Base-by-base conservation (phyloP, 345 rosid species). In the Syzygium jambos region DNA sequence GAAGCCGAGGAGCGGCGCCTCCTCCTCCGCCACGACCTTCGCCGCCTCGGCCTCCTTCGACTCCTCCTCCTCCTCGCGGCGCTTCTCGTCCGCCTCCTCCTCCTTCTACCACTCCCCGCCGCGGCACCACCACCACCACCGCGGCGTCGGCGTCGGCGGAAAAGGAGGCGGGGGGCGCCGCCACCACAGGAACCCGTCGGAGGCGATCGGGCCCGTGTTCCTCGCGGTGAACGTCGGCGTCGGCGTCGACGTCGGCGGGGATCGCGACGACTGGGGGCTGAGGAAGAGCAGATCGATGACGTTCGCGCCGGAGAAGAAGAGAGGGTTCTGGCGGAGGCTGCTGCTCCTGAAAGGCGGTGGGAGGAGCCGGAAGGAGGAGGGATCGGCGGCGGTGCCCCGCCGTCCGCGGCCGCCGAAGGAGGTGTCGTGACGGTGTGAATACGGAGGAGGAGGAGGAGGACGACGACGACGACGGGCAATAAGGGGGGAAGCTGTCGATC, bases 231-330 rank as follows among this genome's bases (percentile, higher is more conserved):
- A 22, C 78, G 9, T 68, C 46, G 78, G 43, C 78, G 43, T 22
- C 11, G 77, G 77, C 15, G 63, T 68, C 84, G 29, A 51, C 56
- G 14, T 56, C 41, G 52, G 43, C 30, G 51, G 65, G 85, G 89
- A 92, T 90, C 3, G 84, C 22, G 68, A 51, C 34, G 77, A 61
- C 54, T 56, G 77, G 77, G 94, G 94, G 30, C 86, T 97, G 89
- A 95, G 90, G 95, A 97, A 97, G 92, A 95, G 99, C 85, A 92
- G 95, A 90, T 97, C 99, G 78, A 84, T 94, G 88, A 95, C 95
- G 87, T 89, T 89, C 52, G 92, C 84, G 86, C 89, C 95, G 0
- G 92, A 90, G 73, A 91, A 68, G 93, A 92, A 88, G 68, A 89
- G 85, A 53, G 96, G 98, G 57, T 96, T 97, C 85, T 96, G 98